Percentiles rank a stretch among this genome's conserved stretches.
phyloP scores from a whole-genome alignment of 768 basidiomycete genomes.

The Krasilnikovozyma curviuscula region DNA sequence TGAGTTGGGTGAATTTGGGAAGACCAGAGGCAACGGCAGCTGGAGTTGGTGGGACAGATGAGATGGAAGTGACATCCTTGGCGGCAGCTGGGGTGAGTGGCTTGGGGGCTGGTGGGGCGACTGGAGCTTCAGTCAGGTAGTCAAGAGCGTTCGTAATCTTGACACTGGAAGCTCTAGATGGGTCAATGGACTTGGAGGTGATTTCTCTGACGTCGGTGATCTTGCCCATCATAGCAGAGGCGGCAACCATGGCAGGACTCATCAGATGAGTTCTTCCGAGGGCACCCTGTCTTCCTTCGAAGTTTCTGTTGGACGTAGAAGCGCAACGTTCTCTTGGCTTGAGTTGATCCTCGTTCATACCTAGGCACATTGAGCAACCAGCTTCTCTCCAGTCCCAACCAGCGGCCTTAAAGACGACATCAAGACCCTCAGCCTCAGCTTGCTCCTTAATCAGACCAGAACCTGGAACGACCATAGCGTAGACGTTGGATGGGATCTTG shows the following conservation, averaged over 20 bases:
- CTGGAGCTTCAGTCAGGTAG: constrained; percentile 45
- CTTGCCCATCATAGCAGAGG: constrained; percentile 67
- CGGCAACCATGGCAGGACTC: constrained; percentile 82
- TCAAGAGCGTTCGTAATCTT: constrained; percentile 54
- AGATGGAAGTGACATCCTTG: constrained; percentile 1
- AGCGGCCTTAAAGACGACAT: constrained; percentile 66
- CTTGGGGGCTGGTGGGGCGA: constrained; percentile 14
- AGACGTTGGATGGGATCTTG: constrained; percentile 50
- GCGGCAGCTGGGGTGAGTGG: constrained; percentile 8
- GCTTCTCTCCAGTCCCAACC: constrained; percentile 93
- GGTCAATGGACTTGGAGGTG: constrained; percentile 34
- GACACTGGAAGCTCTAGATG: constrained; percentile 30
- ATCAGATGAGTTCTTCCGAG: constrained; percentile 77
- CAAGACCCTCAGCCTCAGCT: constrained; percentile 73
- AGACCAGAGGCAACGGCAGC: constrained; percentile 13
- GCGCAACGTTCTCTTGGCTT: constrained; percentile 64
- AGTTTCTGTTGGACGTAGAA: constrained; percentile 82
- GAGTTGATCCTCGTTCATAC: constrained; percentile 87
- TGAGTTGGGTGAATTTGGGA: constrained; percentile 47
- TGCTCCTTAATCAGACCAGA: constrained; percentile 80
- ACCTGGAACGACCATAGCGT: constrained; percentile 82
- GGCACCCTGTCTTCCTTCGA: constrained; percentile 70
- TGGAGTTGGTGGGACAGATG: not conserved
- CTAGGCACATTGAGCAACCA: constrained; percentile 88
- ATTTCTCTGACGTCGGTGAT: constrained; percentile 68